Evolutionary conservation across 805 yeast genomes (phyloP), one percentile per base, ranked within the genome.

Genomic region (Starmerella cellae): DNA sequence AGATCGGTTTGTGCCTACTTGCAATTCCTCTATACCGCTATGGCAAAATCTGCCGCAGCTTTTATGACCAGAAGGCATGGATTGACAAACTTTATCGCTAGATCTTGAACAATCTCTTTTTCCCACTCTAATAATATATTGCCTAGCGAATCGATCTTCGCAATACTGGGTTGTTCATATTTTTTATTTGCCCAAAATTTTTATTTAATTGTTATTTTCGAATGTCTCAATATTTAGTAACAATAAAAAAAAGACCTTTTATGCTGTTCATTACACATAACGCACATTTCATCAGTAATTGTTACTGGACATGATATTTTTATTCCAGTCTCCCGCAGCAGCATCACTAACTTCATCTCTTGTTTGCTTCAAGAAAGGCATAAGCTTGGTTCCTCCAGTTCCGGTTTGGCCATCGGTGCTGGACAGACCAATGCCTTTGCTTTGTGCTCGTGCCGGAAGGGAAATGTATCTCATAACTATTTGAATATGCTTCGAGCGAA

Each of bases 341-440:
- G 85, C 75, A 53, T 81, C 91, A 34, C 94, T 94, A 2, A 95
- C 87, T 59, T 87, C 96, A 63, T 87, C 96, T 60, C 96, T 73
- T 53, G 95, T 88, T 61, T 88, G 96, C 61, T 85, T 87, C 58
- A 87, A 69, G 64, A 87, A 88, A 22, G 95, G 95, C 45, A 87
- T 71, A 54, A 87, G 68, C 1, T 93, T 77, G 0, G 96, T 87
- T 35, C 97, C 96, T 18, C 97, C 97, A 1, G 97, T 87, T 14
- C 97, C 96, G 1, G 65, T 55, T 71, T 69, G n/a, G 23, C 50
- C 47, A 13, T 38, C 36, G 79, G 91, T 51, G 36, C 50, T 52
- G 16, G 64, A 71, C 43, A 77, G 59, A 8, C 85, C 77, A 38
- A 70, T 71, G 2, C 82, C 82, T 52, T 71, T 58, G 23, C 39